Base-by-base conservation (phyloP, 2,329 filamentous ascomycete species). In the Peltaster fructicola region DNA sequence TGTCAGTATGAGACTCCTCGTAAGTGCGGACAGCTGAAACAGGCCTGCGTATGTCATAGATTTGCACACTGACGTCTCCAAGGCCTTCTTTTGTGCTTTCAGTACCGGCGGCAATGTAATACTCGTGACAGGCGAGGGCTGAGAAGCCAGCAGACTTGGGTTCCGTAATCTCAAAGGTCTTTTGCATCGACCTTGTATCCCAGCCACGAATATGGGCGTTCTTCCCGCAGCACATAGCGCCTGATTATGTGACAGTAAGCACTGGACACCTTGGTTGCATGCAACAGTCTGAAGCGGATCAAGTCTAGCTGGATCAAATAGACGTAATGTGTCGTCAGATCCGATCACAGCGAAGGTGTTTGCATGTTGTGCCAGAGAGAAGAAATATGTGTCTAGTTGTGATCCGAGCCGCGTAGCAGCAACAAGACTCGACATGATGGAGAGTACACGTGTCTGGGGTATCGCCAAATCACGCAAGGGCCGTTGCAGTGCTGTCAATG, bases 41-140 rank as follows among this genome's bases (percentile, higher is more conserved):
- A 7, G 44, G 34, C 20, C 52, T 54, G 24, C 58, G 48, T 13
- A 49, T 43, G 30, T 62, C 58, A 46, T 37, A 50, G 7, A 51
- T 24, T 7, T 47, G 33, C 5, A 51, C 44, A 25, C 43, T 48
- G 14, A 51, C 48, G 35, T 50, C 45, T n/a, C 48, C 48, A 11
- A 50, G 32, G 6, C 48, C 48, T 27, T 51, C 48, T 20, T 47
- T 48, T 3, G 38, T 37, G 30, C 42, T 48, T 41, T 85, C 79
- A 1, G 77, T 81, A 15, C 79, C 79, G 6, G 71, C 68, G 12
- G 72, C 76, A 10, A 85, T 53, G 3, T 68, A 59, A 36, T 70
- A 65, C 8, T 61, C 48, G 23, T 61, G 65, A 34, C 70, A 61
- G 1, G 73, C 72, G 23, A 85, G 53, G 8, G 76, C 73, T 8